These are phyloP conservation scores for Xylaria sp. DNA, from an alignment of 2,329 filamentous ascomycete species.

Conservation along the genomic window DNA sequence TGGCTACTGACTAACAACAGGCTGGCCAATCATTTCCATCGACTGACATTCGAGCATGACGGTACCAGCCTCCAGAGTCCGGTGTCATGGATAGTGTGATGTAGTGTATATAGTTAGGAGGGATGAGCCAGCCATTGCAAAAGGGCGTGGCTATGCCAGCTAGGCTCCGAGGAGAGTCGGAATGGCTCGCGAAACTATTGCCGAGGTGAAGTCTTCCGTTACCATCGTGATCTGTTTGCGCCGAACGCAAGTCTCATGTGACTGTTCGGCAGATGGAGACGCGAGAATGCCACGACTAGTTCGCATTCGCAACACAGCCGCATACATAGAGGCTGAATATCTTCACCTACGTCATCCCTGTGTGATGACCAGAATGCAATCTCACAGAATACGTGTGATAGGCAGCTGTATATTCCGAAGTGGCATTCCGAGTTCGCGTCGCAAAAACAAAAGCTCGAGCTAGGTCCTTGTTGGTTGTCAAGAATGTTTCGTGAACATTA, in stretches of 20 bases:
- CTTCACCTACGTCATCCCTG: not conserved
- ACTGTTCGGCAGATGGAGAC: not conserved
- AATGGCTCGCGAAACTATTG: not conserved
- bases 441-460: not conserved
- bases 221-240: not conserved
- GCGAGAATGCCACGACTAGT: not conserved
- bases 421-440: no score
- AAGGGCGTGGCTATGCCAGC: not conserved
- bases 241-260: not conserved
- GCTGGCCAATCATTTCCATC: not conserved
- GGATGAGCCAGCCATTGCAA: not conserved
- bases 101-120: not conserved
- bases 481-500: not conserved
- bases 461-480: not conserved
- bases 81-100: not conserved
- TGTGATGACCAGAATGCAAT: no score
- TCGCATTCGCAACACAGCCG: not conserved
- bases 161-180: not conserved
- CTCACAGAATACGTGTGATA: no score
- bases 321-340: not conserved
- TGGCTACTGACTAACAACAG: not conserved
- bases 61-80: not conserved
- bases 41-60: not conserved
- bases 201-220: not conserved
- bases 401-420: not conserved